A percentile compares a stretch with the other conserved stretches of the same genome.
These are phyloP conservation scores for Cardiospermum halicacabum DNA, from an alignment of 345 rosid species.

Conservation along the genomic window DNA sequence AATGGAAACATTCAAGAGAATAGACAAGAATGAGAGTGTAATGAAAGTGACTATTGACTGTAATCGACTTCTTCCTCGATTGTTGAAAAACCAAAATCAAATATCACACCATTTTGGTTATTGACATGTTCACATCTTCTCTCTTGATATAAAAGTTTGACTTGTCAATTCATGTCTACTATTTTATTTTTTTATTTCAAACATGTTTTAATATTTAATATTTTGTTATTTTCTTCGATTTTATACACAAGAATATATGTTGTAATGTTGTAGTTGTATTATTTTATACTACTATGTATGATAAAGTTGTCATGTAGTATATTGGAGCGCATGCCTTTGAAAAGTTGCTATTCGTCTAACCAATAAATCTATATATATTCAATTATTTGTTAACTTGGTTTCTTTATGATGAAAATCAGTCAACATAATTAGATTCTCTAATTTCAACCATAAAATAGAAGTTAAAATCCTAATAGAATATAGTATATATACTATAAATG, in stretches of 20 bases:
- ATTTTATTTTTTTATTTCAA: background rate
- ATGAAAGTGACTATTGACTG: constrained; percentile 21
- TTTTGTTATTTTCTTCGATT: background rate
- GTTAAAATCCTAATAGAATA: no score
- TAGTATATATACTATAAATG: no score
- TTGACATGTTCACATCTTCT: background rate
- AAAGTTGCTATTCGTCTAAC: background rate
- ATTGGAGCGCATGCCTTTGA: constrained; percentile 11
- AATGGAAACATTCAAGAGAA: background rate
- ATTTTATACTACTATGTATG: background rate
- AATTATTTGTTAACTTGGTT: background rate
- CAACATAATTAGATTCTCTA: background rate
- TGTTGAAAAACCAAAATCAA: background rate
- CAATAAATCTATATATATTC: background rate
- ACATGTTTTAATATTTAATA: background rate
- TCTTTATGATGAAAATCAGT: background rate
- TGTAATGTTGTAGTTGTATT: no score
- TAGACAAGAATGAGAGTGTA: background rate
- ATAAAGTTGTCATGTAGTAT: background rate
- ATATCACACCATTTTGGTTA: constrained; percentile 1
- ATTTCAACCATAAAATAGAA: no score
- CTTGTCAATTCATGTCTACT: background rate
- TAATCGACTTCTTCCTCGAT: background rate
- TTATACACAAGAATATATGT: background rate
- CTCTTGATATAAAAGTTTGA: background rate